Conservation (phyloP, 2,329 filamentous ascomycete species). For the Ophiostoma sp. region DNA sequence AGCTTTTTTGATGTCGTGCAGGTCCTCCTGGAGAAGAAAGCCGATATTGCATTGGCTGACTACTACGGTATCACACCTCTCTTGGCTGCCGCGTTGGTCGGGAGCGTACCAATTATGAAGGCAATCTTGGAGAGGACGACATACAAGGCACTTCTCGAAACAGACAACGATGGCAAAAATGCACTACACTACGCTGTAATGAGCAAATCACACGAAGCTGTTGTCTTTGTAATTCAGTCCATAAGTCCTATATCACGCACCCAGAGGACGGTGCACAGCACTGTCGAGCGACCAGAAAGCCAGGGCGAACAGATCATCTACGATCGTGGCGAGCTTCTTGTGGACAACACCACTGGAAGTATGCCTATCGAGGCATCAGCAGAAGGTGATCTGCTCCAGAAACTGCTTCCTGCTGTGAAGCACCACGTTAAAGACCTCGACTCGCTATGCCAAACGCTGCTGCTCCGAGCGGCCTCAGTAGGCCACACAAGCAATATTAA, state of each 20-base stretch:
- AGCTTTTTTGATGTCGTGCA: not conserved
- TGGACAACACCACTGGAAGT: not conserved
- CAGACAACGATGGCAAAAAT: not conserved
- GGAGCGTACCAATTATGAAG: not conserved
- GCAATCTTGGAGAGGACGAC: not conserved
- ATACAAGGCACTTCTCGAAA: not conserved
- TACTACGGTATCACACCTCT: not conserved
- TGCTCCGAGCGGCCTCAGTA: not conserved
- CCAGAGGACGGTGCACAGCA: not conserved
- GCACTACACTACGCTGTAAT: not conserved
- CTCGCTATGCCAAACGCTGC: not conserved
- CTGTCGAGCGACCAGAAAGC: not conserved
- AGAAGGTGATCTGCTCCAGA: not conserved
- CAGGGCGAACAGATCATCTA: not conserved
- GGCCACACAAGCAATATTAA: not conserved
- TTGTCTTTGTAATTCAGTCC: not conserved
- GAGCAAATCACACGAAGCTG: conserved; percentile 2
- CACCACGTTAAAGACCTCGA: not conserved
- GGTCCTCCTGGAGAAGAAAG: not conserved
- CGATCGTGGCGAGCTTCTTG: not conserved
- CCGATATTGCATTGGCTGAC: not conserved
- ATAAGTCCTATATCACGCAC: not conserved
- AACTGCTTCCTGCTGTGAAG: not conserved
- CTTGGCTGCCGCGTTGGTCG: not conserved
- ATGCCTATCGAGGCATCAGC: conserved; percentile 7